phyloP scores from a whole-genome alignment of 345 rosid species.

The Kandelia obovata region DNA sequence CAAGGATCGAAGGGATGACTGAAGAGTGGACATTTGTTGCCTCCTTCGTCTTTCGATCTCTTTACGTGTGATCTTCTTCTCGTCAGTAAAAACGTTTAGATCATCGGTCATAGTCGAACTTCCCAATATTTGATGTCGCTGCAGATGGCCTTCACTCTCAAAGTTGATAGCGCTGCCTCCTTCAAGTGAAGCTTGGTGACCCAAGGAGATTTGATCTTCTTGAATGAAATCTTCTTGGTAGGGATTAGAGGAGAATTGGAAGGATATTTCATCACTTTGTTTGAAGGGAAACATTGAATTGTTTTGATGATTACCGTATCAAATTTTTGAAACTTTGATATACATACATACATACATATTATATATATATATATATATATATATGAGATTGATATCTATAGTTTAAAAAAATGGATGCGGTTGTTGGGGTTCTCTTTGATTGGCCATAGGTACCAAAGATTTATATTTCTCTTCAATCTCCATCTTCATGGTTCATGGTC shows the following conservation, averaged over 20 bases:
- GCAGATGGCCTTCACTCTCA: neutral
- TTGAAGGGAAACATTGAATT: constrained; percentile 23
- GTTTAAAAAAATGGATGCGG: constrained; percentile 5
- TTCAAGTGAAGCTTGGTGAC: neutral
- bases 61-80: constrained; percentile 34
- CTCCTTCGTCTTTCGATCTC: constrained; percentile 52
- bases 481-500: neutral
- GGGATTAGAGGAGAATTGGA: constrained; percentile 14
- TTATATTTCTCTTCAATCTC: neutral
- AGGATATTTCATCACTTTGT: constrained; percentile 3
- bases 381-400: neutral
- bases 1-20: constrained; percentile 38
- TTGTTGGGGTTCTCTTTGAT: neutral
- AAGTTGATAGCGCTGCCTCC: constrained; percentile 1
- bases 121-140: neutral
- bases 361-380: neutral
- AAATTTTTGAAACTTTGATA: neutral
- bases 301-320: neutral
- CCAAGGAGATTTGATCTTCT: neutral
- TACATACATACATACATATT: too few species aligned
- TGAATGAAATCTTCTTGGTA: constrained; percentile 13
- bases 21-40: constrained; percentile 40
- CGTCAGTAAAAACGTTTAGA: neutral
- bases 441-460: neutral
- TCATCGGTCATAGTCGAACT: constrained; percentile 1